Conservation (phyloP, 129 eudicot genomes). For the Lactuca saligna region DNA sequence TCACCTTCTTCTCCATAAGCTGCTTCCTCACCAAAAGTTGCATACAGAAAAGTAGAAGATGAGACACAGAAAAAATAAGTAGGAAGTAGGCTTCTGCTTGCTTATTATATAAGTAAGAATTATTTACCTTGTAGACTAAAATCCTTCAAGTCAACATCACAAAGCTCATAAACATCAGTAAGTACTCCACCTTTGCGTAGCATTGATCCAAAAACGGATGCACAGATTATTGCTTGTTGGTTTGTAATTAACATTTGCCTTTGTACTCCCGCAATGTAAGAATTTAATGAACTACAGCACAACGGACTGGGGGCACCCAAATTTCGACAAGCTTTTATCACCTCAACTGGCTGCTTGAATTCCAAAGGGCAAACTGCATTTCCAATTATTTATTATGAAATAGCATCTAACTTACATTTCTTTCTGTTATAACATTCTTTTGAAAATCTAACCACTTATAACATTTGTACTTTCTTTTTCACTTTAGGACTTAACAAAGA, state of each 20-base stretch:
- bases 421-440: too few species aligned
- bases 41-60: constrained; percentile 17
- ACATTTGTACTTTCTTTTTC: too few species aligned
- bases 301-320: constrained; percentile 73
- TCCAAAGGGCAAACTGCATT: constrained; percentile 86
- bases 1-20: constrained; percentile 85
- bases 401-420: too few species aligned
- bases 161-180: constrained; percentile 82
- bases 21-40: constrained; percentile 40
- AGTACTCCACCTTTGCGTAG: constrained; percentile 80
- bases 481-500: too few species aligned
- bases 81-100: too few species aligned
- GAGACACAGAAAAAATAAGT: too few species aligned
- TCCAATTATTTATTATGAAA: neutral
- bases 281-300: constrained; percentile 80
- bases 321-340: constrained; percentile 74
- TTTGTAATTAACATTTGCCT: constrained; percentile 89
- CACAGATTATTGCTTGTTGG: constrained; percentile 85
- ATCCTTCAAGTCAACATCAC: constrained; percentile 94
- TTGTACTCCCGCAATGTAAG: constrained; percentile 73
- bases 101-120: neutral
- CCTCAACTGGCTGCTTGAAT: constrained; percentile 76
- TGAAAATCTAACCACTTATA: too few species aligned
- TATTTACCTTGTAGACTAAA: constrained; percentile 81
- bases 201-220: constrained; percentile 75